A percentile compares a stretch with the other conserved stretches of the same genome.
Evolutionary conservation across 306 rosid species (phyloP).

Genomic region (Cucurbita argyrosperma): DNA sequence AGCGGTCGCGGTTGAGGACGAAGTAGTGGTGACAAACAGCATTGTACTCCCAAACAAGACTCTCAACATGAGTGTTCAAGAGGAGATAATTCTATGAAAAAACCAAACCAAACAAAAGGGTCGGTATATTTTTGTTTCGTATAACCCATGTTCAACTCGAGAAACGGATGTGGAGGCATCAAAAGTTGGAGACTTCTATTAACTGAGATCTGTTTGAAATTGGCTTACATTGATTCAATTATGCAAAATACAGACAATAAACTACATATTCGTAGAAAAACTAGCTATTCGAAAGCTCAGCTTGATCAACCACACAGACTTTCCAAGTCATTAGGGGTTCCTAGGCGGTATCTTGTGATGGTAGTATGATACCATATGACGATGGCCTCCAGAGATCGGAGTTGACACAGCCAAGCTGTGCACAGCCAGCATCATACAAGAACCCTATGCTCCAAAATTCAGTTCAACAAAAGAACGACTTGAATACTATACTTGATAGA

Average conservation of each 20-base stretch:
- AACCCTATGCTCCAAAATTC: background rate
- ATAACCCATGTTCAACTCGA: background rate
- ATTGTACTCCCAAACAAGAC: slow-evolving; percentile 87
- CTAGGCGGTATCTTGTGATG: background rate
- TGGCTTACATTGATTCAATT: background rate
- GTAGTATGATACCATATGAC: background rate
- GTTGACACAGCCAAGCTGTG: background rate
- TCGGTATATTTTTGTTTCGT: background rate
- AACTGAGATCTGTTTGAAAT: background rate
- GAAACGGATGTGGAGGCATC: background rate
- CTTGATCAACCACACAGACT: too few relatives aligned
- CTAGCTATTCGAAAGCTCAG: background rate
- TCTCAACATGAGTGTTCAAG: slow-evolving; percentile 77
- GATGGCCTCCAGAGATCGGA: background rate
- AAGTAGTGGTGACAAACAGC: slow-evolving; percentile 78
- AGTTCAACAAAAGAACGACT: background rate
- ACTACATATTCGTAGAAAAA: background rate
- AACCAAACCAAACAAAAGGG: background rate
- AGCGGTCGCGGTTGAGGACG: slow-evolving; percentile 82
- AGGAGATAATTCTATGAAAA: slow-evolving; percentile 67
- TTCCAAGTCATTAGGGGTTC: background rate
- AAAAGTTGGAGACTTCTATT: background rate
- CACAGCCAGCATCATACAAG: background rate
- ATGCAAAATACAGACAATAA: background rate
- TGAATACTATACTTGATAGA: background rate